These are phyloP conservation scores for Xylaria sp. DNA, from an alignment of 2,329 filamentous ascomycete genomes.

Conservation along the genomic window DNA sequence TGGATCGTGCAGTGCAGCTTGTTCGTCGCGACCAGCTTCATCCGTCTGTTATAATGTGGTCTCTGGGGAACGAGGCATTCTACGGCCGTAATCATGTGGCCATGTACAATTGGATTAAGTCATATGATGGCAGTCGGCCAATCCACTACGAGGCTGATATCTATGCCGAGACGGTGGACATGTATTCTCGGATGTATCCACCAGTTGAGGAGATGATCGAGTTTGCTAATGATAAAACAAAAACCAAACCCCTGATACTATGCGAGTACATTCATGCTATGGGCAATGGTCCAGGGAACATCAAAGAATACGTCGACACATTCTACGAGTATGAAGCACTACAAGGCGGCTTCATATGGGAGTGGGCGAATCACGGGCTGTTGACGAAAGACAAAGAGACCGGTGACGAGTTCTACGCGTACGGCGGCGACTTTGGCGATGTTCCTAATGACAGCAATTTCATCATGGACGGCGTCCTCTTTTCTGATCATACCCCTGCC, in stretches of 20 bases:
- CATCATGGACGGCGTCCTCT: slow-evolving; percentile 57
- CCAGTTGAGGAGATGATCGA: slow-evolving; percentile 49
- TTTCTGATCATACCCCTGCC: slow-evolving; percentile 53
- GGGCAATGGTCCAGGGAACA: slow-evolving; percentile 70
- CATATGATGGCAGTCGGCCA: slow-evolving; percentile 58
- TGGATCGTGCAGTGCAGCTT: slow-evolving; percentile 68
- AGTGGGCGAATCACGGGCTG: slow-evolving; percentile 62
- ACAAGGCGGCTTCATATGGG: slow-evolving; percentile 68
- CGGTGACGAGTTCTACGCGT: slow-evolving; percentile 51
- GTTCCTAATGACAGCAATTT: slow-evolving; percentile 62
- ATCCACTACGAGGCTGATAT: slow-evolving; percentile 68
- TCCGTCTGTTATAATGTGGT: slow-evolving; percentile 70
- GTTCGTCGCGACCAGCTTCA: slow-evolving; percentile 70
- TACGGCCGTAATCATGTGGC: slow-evolving; percentile 67
- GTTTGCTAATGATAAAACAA: slow-evolving; percentile 45
- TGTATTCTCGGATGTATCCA: slow-evolving; percentile 67
- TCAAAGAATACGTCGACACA: slow-evolving; percentile 67
- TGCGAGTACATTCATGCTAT: slow-evolving; percentile 63
- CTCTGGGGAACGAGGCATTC: slow-evolving; percentile 70
- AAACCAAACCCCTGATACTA: slow-evolving; percentile 58
- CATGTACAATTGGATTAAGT: slow-evolving; percentile 65
- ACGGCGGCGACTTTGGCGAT: slow-evolving; percentile 55
- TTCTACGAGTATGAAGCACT: slow-evolving; percentile 63
- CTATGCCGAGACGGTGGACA: slow-evolving; percentile 60
- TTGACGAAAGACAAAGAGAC: slow-evolving; percentile 48